These are phyloP conservation scores for Pilatotrama ljubarskyi DNA, from an alignment of 768 basidiomycete genomes.

Conservation along the genomic window DNA sequence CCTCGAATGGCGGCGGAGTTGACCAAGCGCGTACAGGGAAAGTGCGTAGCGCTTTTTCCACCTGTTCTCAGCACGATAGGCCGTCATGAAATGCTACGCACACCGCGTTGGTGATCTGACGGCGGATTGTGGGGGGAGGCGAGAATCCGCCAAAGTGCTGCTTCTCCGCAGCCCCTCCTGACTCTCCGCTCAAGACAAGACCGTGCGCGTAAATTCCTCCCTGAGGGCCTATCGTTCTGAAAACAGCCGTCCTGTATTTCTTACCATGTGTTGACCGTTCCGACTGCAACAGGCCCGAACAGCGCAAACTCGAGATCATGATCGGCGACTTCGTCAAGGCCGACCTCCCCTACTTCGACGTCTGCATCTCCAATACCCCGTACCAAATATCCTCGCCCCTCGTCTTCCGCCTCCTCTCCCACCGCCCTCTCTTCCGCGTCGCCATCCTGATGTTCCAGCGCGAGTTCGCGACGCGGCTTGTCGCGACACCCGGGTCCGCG, in stretches of 20 bases:
- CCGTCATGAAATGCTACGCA: no score
- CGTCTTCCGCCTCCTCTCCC: conserved; percentile 94
- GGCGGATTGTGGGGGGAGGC: no score
- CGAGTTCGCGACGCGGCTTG: conserved; percentile 92
- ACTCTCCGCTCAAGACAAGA: no score
- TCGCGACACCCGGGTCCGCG: conserved; percentile 78
- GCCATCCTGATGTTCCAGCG: conserved; percentile 99
- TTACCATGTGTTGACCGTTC: no score
- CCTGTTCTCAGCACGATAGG: background rate
- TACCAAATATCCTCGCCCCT: conserved; percentile 99
- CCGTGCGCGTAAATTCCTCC: no score
- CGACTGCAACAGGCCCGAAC: conserved; percentile 70
- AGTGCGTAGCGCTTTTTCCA: conserved; percentile 57
- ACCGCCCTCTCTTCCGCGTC: conserved; percentile 89
- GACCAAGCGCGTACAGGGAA: conserved; percentile 96
- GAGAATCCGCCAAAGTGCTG: no score
- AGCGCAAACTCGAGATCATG: conserved; percentile 91
- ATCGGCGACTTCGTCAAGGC: conserved; percentile 98
- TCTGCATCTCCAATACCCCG: conserved; percentile 98
- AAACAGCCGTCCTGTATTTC: no score
- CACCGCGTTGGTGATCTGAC: no score
- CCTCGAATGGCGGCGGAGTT: conserved; percentile 99
- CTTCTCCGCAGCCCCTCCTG: no score
- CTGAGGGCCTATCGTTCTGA: no score
- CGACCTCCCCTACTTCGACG: conserved; percentile 97